Evolutionary conservation across 352 stramenopile genomes (phyloP), one percentile per base, ranked within the genome.

Genomic region (Pythium aphanidermatum): DNA sequence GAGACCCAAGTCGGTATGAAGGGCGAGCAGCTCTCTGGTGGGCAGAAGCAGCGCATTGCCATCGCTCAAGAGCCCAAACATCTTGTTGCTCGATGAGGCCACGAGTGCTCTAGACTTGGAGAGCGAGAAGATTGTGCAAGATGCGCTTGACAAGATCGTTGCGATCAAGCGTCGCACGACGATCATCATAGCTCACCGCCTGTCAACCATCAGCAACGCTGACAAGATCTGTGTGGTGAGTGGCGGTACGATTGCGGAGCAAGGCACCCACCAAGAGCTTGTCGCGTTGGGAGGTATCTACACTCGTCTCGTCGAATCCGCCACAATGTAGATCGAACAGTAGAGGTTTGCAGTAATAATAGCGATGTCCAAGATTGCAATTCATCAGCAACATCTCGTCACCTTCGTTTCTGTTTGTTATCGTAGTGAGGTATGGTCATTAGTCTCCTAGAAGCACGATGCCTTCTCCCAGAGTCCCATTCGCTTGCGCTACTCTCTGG

Each of bases 211-310:
- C 45, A 80, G 86, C 50, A 82, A 94, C 65, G 93, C 88, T 30
- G 87, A 98, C 67, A 72, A 83, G 49, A 98, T 98, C 49, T 80
- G 90, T 28, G 92, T 98, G 5, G 68, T 98, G 41, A 68, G 96
- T 19, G 68, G 92, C 19, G 94, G 95, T 9, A 68, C 66, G 40
- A 81, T 98, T n/a, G 78, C 88, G 2, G 92, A 98, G 57, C 63
- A 80, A 33, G 95, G 94, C 20, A 97, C 81, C 9, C 92, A 98
- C 61, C 51, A 81, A 20, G 80, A 97, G 19, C 60, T 98, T n/a
- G 39, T 97, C n/a, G 46, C 52, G 13, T 21, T 60, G 9, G 50
- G 57, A 14, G 39, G 39, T 26, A 46, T 46, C 2, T 46, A 46
- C 39, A 23, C 39, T 14, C 23, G 25, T 10, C 39, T 46, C 13